phyloP scores from a whole-genome alignment of 192 early-diverging fungal species.

The Hyaloraphidium curvatum region DNA sequence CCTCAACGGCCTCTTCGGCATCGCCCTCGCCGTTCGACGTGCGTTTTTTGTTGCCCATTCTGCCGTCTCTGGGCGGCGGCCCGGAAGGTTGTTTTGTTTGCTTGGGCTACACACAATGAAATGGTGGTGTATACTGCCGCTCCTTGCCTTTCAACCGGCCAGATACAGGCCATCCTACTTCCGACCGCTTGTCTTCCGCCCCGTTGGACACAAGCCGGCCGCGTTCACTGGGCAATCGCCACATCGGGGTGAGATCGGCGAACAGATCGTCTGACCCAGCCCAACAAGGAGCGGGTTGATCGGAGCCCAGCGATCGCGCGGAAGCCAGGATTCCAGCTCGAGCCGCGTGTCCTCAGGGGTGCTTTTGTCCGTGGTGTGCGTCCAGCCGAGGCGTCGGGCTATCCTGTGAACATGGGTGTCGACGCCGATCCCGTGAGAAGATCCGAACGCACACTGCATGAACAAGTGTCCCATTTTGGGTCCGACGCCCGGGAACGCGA shows the following conservation, averaged over 20 bases:
- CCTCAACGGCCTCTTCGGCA: too few relatives aligned
- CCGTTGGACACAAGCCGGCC: neutral
- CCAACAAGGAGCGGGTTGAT: constrained; percentile 84
- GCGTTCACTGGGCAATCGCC: constrained; percentile 55
- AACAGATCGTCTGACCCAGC: constrained; percentile 70
- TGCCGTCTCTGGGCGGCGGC: too few relatives aligned
- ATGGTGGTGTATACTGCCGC: too few relatives aligned
- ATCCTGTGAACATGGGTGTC: constrained; percentile 93
- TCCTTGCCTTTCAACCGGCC: too few relatives aligned
- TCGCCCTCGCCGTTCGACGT: too few relatives aligned
- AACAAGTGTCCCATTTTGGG: constrained; percentile 62
- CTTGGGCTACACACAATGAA: too few relatives aligned
- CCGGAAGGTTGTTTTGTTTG: too few relatives aligned
- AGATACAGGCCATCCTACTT: too few relatives aligned
- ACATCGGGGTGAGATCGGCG: constrained; percentile 54
- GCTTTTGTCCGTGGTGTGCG: constrained; percentile 41
- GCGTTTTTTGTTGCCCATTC: too few relatives aligned
- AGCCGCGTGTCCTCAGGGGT: constrained; percentile 59
- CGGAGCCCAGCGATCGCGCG: constrained; percentile 58
- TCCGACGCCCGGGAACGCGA: constrained; percentile 74
- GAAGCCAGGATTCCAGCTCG: constrained; percentile 62
- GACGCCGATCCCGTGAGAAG: constrained; percentile 62
- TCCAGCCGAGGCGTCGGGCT: constrained; percentile 72
- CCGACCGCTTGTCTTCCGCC: too few relatives aligned
- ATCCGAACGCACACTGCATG: neutral